phyloP scores from a whole-genome alignment of 495 filamentous ascomycete genomes.

The Annulohypoxylon nitens region DNA sequence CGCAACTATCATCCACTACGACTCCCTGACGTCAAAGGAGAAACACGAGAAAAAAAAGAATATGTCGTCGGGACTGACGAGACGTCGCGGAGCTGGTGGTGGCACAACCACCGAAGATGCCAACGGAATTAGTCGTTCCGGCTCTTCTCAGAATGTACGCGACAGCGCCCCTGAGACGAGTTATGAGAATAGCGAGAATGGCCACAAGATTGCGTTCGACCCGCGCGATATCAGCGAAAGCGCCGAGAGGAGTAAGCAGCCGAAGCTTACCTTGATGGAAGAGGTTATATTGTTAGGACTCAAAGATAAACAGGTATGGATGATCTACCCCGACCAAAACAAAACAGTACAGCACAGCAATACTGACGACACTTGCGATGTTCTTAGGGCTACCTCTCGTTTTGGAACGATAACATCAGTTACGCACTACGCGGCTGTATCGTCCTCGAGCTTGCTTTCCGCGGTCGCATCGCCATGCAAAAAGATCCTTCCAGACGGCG shows the following conservation, averaged over 20 bases:
- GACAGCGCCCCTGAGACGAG: slow-evolving; percentile 83
- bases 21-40: slow-evolving; percentile 16
- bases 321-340: slow-evolving; percentile 4
- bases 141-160: slow-evolving; percentile 59
- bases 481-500: slow-evolving; percentile 93
- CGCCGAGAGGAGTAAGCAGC: slow-evolving; percentile 95
- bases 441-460: slow-evolving; percentile 95
- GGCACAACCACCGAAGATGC: slow-evolving; percentile 46
- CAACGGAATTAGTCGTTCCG: slow-evolving; percentile 55
- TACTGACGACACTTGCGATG: background rate
- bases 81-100: slow-evolving; percentile 52
- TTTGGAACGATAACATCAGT: slow-evolving; percentile 99
- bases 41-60: slow-evolving; percentile 15
- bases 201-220: slow-evolving; percentile 98
- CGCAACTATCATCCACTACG: background rate
- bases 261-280: slow-evolving; percentile 98
- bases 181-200: slow-evolving; percentile 93
- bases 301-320: slow-evolving; percentile 95
- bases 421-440: slow-evolving; percentile 98
- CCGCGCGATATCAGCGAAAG: slow-evolving; percentile 97
- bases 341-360: slow-evolving; percentile 10
- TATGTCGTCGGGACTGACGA: slow-evolving; percentile 56
- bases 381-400: slow-evolving; percentile 92
- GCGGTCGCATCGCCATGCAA: slow-evolving; percentile 97
- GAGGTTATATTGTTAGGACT: slow-evolving; percentile 93